Base-by-base conservation (phyloP, 2,329 filamentous ascomycete species). In the Alternaria rosae region DNA sequence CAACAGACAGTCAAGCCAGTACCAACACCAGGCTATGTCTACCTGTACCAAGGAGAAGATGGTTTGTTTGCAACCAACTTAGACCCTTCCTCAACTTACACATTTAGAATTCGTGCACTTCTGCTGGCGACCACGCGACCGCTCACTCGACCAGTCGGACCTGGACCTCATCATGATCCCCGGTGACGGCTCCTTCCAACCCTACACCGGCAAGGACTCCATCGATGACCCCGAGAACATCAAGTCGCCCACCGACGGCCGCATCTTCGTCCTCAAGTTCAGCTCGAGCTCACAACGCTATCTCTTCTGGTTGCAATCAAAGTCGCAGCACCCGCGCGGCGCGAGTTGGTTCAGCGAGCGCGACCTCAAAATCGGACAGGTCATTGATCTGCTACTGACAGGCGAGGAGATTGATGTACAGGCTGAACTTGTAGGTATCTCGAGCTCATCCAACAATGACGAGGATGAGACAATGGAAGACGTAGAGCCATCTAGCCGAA, bases 271-370 rank as follows among this genome's bases (percentile, higher is more conserved):
- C 60, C 89, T 99, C 75, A 97, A 97, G 81, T 99, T 99, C 83
- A 88, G 87, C 28, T 97, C 94, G 12, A 97, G 93, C 66, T 95
- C 93, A 61, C 90, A 96, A 80, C 89, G 94, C 74, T 87, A 98
- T 81, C 86, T 97, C 62, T 99, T 98, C 84, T 99, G 94, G 94
- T 85, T 99, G 76, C 95, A 99, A 82, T 95, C 93, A 28, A 94
- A 94, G 81, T 87, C 91, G 30, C 93, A 97, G 81, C 88, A 88
- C 76, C 86, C 83, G 67, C 86, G 82, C 77, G 90, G 85, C 53
- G 83, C 89, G 8, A 89, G 88, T 80, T 93, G 88, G 86, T 92
- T 97, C 81, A 97, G 93, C 80, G 87, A 90, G 53, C 87, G 94
- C 59, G 94, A 98, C 78, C 85, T 91, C 73, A 94, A 93, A 83